phyloP scores from a whole-genome alignment of 352 stramenopile species.

The Pythium myriotylum region DNA sequence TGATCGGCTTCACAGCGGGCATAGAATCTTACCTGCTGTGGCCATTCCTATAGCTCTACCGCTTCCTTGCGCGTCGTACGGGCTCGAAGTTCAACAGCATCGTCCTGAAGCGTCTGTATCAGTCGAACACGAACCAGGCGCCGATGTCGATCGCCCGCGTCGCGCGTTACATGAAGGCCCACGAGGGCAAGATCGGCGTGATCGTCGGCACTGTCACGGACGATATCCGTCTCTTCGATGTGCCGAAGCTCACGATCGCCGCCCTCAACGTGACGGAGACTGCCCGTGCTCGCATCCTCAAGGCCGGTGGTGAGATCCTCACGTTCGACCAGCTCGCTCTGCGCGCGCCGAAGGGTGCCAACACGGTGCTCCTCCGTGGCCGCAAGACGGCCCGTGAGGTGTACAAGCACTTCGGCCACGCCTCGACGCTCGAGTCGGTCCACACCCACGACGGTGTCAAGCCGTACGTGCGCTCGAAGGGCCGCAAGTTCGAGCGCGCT shows the following conservation, averaged over 20 bases:
- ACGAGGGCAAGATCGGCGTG: constrained; percentile 98
- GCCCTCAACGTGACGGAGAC: constrained; percentile 98
- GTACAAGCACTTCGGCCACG: constrained; percentile 98
- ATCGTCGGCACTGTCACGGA: constrained; percentile 99
- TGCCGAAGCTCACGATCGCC: constrained; percentile 96
- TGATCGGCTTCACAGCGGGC: not conserved
- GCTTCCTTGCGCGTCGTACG: constrained; percentile 98
- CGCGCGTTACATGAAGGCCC: constrained; percentile 98
- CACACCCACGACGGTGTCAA: constrained; percentile 99
- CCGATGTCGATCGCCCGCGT: constrained; percentile 97
- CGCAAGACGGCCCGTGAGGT: constrained; percentile 97
- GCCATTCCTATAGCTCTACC: constrained; percentile 69
- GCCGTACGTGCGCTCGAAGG: constrained; percentile 98
- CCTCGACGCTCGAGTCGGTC: constrained; percentile 96
- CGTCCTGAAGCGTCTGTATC: constrained; percentile 99
- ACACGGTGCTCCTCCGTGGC: constrained; percentile 98
- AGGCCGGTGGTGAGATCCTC: constrained; percentile 98
- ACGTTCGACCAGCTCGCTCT: constrained; percentile 99
- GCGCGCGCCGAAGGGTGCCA: constrained; percentile 95
- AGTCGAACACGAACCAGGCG: constrained; percentile 99
- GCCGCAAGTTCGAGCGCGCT: constrained; percentile 99
- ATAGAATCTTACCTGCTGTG: not conserved
- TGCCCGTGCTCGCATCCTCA: constrained; percentile 96
- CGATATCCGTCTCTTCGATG: constrained; percentile 97
- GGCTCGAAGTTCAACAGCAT: constrained; percentile 98